A percentile compares a stretch with the other conserved stretches of the same genome.
Conservation (phyloP, 768 basidiomycete genomes). For the Mrakia gelida region DNA sequence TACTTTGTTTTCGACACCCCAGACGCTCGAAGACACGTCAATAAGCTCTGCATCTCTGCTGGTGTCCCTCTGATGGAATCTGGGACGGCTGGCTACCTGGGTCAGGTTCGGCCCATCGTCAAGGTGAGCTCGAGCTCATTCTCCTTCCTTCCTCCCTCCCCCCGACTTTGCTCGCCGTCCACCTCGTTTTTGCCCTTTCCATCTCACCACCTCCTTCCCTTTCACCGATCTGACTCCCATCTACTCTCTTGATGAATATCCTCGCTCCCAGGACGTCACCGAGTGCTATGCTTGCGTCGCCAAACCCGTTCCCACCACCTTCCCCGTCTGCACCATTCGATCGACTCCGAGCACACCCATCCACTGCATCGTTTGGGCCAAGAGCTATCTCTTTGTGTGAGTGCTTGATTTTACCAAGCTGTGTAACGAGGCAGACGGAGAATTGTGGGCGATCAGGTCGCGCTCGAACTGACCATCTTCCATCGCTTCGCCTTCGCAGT, state of each 20-base stretch:
- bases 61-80: conserved; percentile 87
- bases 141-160: no score
- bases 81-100: conserved; percentile 93
- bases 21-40: conserved; percentile 94
- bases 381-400: conserved; percentile 89
- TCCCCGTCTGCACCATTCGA: conserved; percentile 95
- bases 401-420: no score
- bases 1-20: conserved; percentile 1
- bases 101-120: conserved; percentile 89
- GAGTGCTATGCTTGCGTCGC: conserved; percentile 97
- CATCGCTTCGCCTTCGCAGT: conserved; percentile 47
- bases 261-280: conserved; percentile 60
- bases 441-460: no score
- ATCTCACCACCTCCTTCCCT: no score
- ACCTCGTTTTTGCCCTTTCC: no score
- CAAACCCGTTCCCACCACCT: conserved; percentile 88
- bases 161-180: not conserved
- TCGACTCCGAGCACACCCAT: conserved; percentile 95
- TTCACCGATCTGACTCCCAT: not conserved
- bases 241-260: not conserved
- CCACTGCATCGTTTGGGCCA: conserved; percentile 99
- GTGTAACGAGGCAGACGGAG: not conserved
- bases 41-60: conserved; percentile 95
- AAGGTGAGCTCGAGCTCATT: conserved; percentile 54
- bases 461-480: not conserved